A percentile compares a stretch with the other conserved stretches of the same genome.
phyloP scores from a whole-genome alignment of 768 basidiomycete genomes.

The Strobilomyces dryophilus region DNA sequence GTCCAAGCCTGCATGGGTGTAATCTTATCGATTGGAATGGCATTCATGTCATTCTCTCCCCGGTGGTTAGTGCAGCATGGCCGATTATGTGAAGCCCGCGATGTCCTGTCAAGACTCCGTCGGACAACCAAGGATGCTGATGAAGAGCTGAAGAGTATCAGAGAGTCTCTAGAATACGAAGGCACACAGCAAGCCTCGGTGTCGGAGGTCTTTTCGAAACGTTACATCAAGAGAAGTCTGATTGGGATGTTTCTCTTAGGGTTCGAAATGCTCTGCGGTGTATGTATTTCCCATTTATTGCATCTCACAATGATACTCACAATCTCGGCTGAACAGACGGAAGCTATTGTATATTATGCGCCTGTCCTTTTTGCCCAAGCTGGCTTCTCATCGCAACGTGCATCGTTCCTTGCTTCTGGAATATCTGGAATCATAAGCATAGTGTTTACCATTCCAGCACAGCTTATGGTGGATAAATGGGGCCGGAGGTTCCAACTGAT shows the following conservation, averaged over 20 bases:
- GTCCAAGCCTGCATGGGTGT: constrained; percentile 20
- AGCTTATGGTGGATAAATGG: constrained; percentile 41
- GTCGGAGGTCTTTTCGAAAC: constrained; percentile 27
- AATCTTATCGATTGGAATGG: constrained; percentile 21
- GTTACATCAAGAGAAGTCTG: constrained; percentile 32
- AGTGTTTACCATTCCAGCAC: constrained; percentile 35
- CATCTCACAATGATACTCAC: not conserved
- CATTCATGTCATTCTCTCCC: constrained; percentile 18
- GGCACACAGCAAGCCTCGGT: constrained; percentile 10
- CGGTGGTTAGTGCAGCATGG: constrained; percentile 32
- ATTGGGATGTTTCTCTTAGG: constrained; percentile 41
- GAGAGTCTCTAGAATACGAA: constrained; percentile 22
- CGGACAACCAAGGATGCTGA: constrained; percentile 9
- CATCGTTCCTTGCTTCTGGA: constrained; percentile 48
- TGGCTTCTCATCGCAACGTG: constrained; percentile 42
- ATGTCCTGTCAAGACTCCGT: constrained; percentile 25
- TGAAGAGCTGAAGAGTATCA: constrained; percentile 20
- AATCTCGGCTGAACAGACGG: constrained; percentile 16
- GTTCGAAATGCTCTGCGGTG: constrained; percentile 37
- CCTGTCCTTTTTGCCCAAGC: constrained; percentile 48
- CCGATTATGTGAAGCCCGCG: constrained; percentile 29
- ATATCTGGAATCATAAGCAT: constrained; percentile 45
- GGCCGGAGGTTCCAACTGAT: constrained; percentile 35
- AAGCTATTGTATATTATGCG: constrained; percentile 36
- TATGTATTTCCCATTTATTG: constrained; percentile 3